These are phyloP conservation scores for Botryosphaeria dothidea DNA, from an alignment of 2,329 filamentous ascomycete species.

Conservation along the genomic window DNA sequence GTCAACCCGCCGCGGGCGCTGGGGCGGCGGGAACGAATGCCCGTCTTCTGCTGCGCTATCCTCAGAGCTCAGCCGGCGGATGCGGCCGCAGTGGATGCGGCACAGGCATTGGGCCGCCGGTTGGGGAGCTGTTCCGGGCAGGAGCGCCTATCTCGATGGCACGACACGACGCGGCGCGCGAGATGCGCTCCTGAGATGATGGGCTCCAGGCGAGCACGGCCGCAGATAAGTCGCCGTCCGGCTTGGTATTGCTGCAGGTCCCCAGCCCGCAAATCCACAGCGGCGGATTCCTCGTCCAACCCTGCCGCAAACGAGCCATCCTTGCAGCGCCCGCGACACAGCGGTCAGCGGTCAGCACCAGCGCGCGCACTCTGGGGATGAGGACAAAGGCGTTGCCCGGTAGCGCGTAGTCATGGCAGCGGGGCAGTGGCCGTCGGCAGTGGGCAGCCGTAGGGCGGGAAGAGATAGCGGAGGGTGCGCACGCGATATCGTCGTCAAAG, in stretches of 20 bases:
- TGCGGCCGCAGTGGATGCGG: background rate
- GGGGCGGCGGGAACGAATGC: background rate
- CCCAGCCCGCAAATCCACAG: slow-evolving; percentile 7
- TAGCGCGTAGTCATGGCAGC: background rate
- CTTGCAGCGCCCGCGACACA: background rate
- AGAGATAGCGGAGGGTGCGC: slow-evolving; percentile 11
- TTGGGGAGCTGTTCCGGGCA: slow-evolving; percentile 1
- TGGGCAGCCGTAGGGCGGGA: slow-evolving; percentile 8
- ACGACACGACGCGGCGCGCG: background rate
- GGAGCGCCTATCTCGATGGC: slow-evolving; percentile 6
- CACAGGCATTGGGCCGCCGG: background rate
- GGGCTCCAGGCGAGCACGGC: slow-evolving; percentile 2
- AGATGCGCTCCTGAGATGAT: slow-evolving; percentile 6
- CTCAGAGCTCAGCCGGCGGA: background rate
- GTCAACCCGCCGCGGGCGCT: background rate
- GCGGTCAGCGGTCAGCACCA: slow-evolving; percentile 1
- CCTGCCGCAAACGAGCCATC: too few relatives aligned
- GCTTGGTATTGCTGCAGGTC: slow-evolving; percentile 13
- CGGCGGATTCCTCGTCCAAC: slow-evolving; percentile 6
- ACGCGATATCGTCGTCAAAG: slow-evolving; percentile 16
- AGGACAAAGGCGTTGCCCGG: too few relatives aligned
- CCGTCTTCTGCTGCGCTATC: background rate
- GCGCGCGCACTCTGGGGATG: too few relatives aligned
- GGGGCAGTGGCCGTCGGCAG: slow-evolving; percentile 11
- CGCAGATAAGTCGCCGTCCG: slow-evolving; percentile 8